These are phyloP conservation scores for Pseudogymnoascus sp. DNA, from an alignment of 2,329 filamentous ascomycete species.

Conservation along the genomic window DNA sequence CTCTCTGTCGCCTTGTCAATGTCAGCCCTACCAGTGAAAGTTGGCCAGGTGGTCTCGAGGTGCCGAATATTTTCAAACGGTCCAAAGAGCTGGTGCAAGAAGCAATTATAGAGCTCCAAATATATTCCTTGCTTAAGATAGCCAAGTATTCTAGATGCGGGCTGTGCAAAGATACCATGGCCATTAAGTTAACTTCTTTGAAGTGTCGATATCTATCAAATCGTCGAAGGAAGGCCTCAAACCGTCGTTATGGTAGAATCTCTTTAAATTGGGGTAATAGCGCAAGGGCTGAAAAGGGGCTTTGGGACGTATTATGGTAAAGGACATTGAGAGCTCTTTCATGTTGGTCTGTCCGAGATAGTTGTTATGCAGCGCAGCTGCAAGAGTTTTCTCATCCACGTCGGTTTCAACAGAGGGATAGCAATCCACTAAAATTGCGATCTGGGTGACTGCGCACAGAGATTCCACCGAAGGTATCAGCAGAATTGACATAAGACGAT, in stretches of 20 bases:
- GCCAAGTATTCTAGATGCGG: not conserved
- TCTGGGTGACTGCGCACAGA: not conserved
- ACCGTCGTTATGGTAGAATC: not conserved
- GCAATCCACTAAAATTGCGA: no score
- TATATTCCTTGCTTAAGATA: not conserved
- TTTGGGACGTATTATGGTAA: not conserved
- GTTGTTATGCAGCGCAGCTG: not conserved
- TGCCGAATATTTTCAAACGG: not conserved
- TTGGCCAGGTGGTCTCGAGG: not conserved
- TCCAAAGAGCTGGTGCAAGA: not conserved
- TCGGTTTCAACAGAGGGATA: not conserved
- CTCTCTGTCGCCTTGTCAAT: rapidly evolving
- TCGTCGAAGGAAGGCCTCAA: not conserved
- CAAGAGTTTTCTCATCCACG: not conserved
- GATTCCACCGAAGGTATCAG: not conserved
- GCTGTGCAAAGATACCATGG: not conserved
- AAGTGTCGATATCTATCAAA: not conserved
- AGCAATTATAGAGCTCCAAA: not conserved
- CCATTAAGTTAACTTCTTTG: not conserved
- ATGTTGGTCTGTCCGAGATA: not conserved
- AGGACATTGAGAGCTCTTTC: not conserved
- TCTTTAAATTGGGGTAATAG: not conserved
- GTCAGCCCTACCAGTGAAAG: not conserved
- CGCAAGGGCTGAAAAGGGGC: not conserved
- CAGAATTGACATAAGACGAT: not conserved